Evolutionary conservation across 495 filamentous ascomycete genomes (phyloP), one percentile per base, ranked within the genome.

Genomic region (Tuber melanosporum): DNA sequence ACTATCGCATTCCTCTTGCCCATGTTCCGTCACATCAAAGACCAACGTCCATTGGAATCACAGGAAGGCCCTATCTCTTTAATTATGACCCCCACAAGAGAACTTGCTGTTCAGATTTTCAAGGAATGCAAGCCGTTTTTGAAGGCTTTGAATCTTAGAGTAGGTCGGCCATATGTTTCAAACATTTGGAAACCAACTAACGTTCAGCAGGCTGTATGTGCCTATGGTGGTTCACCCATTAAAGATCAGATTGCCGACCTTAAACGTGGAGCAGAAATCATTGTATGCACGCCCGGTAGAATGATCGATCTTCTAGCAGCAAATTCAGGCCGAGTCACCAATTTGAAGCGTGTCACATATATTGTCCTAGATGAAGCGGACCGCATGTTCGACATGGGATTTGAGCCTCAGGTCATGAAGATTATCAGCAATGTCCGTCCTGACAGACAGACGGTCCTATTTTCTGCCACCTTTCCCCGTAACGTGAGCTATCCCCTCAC

Each of bases 381-480:
- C 82, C 91, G 96, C 70, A 99, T 99, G 96, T 98, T 98, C 80
- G 96, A 99, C 83, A 98, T 99, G 96, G 96, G 96, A 8, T 98
- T 99, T 77, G 95, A 97, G 84, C 95, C 95, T 1, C 96, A 98
- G 81, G 94, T 99, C 71, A 95, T 95, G 92, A 98, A 97, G 84
- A 94, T 99, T 75, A 89, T 98, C 80, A 89, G 88, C 77, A 97
- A 95, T 82, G 91, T 97, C 77, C 91, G 96, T 69, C 94, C 95
- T 0, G 91, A 98, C 82, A 90, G 92, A 22, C 96, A 99, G 83
- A 97, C 94, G 0, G 93, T 98, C 32, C 86, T 98, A 32, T 98
- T 98, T 84, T 98, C 95, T 0, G 96, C 96, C 17, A 99, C 96
- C 0, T 97, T 98, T 86, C 95, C 95, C n/a, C 88, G 90, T 49